Conservation (phyloP, 2,329 filamentous ascomycete species). For the Stagonosporopsis rhizophila region DNA sequence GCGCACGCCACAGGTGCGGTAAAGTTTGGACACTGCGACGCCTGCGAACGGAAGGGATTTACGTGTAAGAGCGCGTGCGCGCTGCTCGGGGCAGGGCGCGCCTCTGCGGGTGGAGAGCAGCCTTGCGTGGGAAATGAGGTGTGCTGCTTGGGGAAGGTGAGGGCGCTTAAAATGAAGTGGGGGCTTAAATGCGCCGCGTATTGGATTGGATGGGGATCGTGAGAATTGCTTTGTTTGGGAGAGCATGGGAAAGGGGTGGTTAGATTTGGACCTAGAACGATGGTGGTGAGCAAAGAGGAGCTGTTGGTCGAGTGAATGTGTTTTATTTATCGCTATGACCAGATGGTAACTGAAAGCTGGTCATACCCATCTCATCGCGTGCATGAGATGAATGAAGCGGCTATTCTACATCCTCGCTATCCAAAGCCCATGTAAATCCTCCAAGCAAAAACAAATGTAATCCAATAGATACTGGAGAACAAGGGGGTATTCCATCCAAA, state of each 20-base stretch:
- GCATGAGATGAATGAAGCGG: neutral
- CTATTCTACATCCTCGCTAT: neutral
- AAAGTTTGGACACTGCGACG: neutral
- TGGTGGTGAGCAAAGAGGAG: neutral
- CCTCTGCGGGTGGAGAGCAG: neutral
- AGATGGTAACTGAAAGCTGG: neutral
- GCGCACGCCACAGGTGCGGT: neutral
- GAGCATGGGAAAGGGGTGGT: neutral
- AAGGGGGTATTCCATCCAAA: conserved; percentile 22
- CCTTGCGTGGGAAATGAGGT: neutral
- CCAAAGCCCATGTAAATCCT: neutral
- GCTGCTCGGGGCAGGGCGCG: neutral
- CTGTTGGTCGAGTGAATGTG: neutral
- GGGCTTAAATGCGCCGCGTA: neutral
- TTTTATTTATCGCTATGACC: neutral
- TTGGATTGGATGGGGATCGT: neutral
- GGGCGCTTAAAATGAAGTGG: neutral
- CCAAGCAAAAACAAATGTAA: conserved; percentile 14
- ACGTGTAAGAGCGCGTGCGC: neutral
- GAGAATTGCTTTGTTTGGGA: neutral
- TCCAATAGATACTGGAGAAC: conserved; percentile 15
- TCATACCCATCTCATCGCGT: neutral
- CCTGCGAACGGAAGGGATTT: neutral
- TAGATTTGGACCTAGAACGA: neutral
- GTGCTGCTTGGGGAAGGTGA: neutral